phyloP scores from a whole-genome alignment of 441 rosid genomes.

The Pelargonium fulgidum region DNA sequence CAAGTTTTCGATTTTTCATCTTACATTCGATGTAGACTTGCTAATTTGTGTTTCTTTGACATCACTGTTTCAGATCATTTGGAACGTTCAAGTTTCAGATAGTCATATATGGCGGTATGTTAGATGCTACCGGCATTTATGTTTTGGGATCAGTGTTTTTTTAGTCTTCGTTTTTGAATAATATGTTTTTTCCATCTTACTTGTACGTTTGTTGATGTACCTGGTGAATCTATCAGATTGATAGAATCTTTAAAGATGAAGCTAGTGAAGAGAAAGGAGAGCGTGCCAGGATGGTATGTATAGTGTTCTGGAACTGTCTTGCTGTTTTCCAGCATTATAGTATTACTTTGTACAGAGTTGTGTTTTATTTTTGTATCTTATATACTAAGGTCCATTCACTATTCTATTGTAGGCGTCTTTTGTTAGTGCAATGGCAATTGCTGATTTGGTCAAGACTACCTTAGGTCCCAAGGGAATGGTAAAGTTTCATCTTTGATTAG shows the following conservation, averaged over 20 bases:
- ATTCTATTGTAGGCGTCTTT: conserved; percentile 23
- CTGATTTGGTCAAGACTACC: conserved; percentile 28
- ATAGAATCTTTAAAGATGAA: conserved; percentile 25
- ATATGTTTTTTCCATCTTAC: not conserved
- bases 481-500: conserved; percentile 1
- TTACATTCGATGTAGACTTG: not conserved
- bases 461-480: conserved; percentile 32
- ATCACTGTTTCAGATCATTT: not conserved
- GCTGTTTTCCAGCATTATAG: not conserved
- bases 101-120: not conserved
- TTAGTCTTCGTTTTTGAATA: not conserved
- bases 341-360: not conserved
- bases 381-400: not conserved
- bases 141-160: not conserved
- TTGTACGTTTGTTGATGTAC: not conserved
- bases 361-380: not conserved
- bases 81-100: not conserved
- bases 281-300: conserved; percentile 31
- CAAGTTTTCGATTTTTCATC: not conserved
- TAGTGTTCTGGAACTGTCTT: not conserved
- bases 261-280: conserved; percentile 31
- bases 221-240: conserved; percentile 10
- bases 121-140: not conserved
- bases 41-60: not conserved
- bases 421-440: conserved; percentile 28